Base-by-base conservation (phyloP, 306 rosid genomes). In the Mimosa bimucronata region DNA sequence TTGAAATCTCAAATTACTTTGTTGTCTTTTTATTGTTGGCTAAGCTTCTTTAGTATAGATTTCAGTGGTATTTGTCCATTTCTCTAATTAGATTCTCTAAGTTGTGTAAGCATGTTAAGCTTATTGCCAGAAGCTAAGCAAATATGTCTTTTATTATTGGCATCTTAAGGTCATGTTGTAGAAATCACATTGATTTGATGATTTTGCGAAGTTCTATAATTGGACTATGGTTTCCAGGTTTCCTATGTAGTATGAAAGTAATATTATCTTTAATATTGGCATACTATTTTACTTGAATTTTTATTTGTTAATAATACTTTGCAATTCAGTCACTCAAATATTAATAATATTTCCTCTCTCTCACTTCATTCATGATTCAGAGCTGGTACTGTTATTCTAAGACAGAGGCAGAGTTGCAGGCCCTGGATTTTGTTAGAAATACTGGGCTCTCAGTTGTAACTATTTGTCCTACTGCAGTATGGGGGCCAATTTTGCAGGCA, bases 1-100 rank as follows among this genome's bases (percentile, higher is more conserved):
- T 15, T 41, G 30, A 57, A 55, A 62, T 42, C 55, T 73, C 34
- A 57, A 64, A 55, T n/a, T 42, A n/a, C n/a, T n/a, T n/a, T n/a
- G n/a, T n/a, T n/a, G n/a, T 76, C 26, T 34, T 18, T 45, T 11
- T 4, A 34, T 57, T 66, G 57, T 23, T 14, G 29, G 48, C 9
- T 11, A 14, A 19, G 48, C 14, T 21, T 5, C 14, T 66, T 15
- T 16, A 57, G 34, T 65, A 34, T 25, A n/a, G 50, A 64, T 19
- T 46, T n/a, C 7, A 19, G 15, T 45, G 6, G 19, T 34, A 74
- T 57, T 37, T 21, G 10, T 16, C 42, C 34, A n/a, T 65, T n/a
- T 26, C 10, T 46, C 6, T 34, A 41, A 41, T 41, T 65, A 18
- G 34, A 4, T 2, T 46, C 7, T 48, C 7, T 37, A 16, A 31